These are phyloP conservation scores for Lichtheimia corymbifera DNA, from an alignment of 371 early-diverging fungal species.

Conservation along the genomic window DNA sequence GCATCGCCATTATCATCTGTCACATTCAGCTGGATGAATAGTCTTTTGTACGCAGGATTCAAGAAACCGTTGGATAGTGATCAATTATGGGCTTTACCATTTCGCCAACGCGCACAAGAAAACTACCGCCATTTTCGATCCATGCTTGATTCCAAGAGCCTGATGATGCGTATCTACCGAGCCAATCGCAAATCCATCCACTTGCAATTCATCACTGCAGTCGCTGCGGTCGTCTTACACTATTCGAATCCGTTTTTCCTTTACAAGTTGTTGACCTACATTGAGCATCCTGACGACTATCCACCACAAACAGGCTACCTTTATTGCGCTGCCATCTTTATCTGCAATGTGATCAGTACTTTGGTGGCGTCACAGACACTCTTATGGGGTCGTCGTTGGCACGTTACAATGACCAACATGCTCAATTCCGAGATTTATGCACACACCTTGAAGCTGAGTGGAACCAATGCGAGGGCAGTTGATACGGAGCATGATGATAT, in stretches of 20 bases:
- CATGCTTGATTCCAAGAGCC: not conserved
- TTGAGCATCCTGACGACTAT: conserved; percentile 40
- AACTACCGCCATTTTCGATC: conserved; percentile 34
- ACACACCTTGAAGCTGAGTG: conserved; percentile 45
- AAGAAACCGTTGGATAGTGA: conserved; percentile 56
- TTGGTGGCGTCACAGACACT: conserved; percentile 61
- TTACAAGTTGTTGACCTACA: conserved; percentile 43
- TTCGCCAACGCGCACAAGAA: conserved; percentile 42
- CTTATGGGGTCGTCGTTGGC: conserved; percentile 61
- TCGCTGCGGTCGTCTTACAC: conserved; percentile 52
- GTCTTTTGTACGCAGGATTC: conserved; percentile 61
- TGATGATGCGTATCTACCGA: conserved; percentile 29
- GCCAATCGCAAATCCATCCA: conserved; percentile 36
- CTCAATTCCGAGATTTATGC: conserved; percentile 61
- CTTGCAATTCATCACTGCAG: conserved; percentile 51
- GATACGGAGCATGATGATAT: conserved; percentile 24
- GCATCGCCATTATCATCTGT: conserved; percentile 65
- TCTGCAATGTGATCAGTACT: conserved; percentile 53
- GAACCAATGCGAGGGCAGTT: conserved; percentile 9
- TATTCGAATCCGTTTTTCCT: conserved; percentile 60
- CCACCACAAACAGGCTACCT: conserved; percentile 47
- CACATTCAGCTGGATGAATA: conserved; percentile 80
- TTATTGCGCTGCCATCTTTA: conserved; percentile 55
- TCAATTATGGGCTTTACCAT: conserved; percentile 73
- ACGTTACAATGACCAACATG: conserved; percentile 57